These are phyloP conservation scores for Sphaerulina vaccinii DNA, from an alignment of 2,329 filamentous ascomycete genomes.

Conservation along the genomic window DNA sequence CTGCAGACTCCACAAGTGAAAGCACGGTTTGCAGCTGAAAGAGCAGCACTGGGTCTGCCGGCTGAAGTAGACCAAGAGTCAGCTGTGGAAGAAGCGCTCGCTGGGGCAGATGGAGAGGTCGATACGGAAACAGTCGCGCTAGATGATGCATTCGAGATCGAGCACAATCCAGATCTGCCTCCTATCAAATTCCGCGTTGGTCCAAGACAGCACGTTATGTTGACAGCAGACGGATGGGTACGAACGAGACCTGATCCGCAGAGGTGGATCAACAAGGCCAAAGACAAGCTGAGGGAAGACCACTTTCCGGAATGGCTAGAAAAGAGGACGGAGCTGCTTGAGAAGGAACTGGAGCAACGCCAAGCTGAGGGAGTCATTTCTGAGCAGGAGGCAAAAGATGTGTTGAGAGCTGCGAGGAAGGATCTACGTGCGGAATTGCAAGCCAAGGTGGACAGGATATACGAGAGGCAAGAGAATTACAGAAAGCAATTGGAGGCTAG, in stretches of 20 bases:
- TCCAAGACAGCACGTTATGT: slow-evolving; percentile 31
- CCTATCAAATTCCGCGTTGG: slow-evolving; percentile 36
- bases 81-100: slow-evolving; percentile 19
- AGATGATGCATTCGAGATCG: slow-evolving; percentile 32
- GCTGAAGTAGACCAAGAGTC: slow-evolving; percentile 24
- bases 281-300: slow-evolving; percentile 28
- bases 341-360: slow-evolving; percentile 8
- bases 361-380: neutral
- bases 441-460: slow-evolving; percentile 10
- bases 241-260: slow-evolving; percentile 26
- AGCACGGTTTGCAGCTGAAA: slow-evolving; percentile 64
- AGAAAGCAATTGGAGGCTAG: neutral
- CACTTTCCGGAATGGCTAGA: slow-evolving; percentile 17
- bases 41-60: slow-evolving; percentile 64
- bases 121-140: slow-evolving; percentile 27
- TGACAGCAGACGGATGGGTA: slow-evolving; percentile 34
- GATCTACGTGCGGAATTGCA: slow-evolving; percentile 7
- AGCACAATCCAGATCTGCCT: slow-evolving; percentile 26
- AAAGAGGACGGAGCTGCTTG: slow-evolving; percentile 9
- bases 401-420: neutral
- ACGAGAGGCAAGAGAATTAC: slow-evolving; percentile 3
- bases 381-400: neutral
- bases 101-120: slow-evolving; percentile 17
- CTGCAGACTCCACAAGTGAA: slow-evolving; percentile 74
- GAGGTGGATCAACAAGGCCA: slow-evolving; percentile 17